Conservation (phyloP, 495 filamentous ascomycete genomes). For the Lasiosphaeriaceae sp. region DNA sequence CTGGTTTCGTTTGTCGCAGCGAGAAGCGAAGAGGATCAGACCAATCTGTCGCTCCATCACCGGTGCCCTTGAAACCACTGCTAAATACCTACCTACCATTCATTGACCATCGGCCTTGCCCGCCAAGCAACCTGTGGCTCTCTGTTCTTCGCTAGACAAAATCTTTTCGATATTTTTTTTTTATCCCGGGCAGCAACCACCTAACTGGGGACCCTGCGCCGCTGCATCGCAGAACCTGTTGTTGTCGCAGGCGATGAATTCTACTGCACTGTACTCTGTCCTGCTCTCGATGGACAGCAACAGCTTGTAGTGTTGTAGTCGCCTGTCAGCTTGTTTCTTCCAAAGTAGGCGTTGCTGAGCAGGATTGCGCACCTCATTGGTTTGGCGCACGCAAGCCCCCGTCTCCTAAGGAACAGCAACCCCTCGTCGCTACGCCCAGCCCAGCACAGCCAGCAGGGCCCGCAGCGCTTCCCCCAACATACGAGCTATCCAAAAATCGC, state of each 20-base stretch:
- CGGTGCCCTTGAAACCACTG: conserved; percentile 26
- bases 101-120: neutral
- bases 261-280: neutral
- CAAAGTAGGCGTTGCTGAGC: neutral
- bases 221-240: conserved; percentile 3
- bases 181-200: neutral
- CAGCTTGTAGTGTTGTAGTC: too few species aligned
- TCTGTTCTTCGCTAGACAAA: neutral
- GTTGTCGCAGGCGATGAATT: neutral
- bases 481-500: conserved; percentile 14
- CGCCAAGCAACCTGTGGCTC: neutral
- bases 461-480: conserved; percentile 12
- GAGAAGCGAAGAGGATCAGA: neutral
- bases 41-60: neutral
- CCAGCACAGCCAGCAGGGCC: conserved; percentile 9
- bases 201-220: conserved; percentile 1
- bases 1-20: neutral
- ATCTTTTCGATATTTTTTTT: too few species aligned
- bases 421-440: too few species aligned
- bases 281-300: too few species aligned
- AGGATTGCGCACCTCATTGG: conserved; percentile 12
- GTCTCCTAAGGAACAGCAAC: conserved; percentile 26
- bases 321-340: conserved; percentile 2
- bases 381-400: conserved; percentile 7
- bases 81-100: conserved; percentile 20